A percentile compares a stretch with the other conserved stretches of the same genome.
These are phyloP conservation scores for Dunaliella primolecta DNA, from an alignment of 139 green algal species.

Conservation along the genomic window DNA sequence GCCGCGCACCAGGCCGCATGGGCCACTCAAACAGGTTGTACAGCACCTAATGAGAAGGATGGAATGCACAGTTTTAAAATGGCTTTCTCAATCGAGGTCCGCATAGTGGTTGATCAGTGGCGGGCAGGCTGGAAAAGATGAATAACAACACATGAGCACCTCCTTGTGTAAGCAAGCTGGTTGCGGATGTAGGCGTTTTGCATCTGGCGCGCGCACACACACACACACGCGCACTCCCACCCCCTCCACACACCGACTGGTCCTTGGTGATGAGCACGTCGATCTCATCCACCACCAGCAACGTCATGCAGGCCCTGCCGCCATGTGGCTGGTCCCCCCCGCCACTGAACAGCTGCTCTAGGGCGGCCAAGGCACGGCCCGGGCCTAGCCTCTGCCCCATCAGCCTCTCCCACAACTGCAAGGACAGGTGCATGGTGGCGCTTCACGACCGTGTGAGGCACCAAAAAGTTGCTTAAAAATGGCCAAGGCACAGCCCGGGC, in stretches of 20 bases:
- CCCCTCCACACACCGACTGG: no score
- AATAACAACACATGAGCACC: no score
- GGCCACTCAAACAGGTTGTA: constrained; percentile 99
- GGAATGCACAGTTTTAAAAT: constrained; percentile 3
- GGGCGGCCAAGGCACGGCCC: constrained; percentile 36
- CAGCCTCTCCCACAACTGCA: constrained; percentile 76
- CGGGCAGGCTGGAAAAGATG: no score
- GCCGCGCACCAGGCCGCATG: constrained; percentile 44
- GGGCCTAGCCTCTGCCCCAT: constrained; percentile 65
- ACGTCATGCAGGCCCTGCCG: constrained; percentile 30
- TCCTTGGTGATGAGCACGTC: constrained; percentile 91
- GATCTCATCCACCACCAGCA: constrained; percentile 94
- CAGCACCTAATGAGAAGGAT: constrained; percentile 64
- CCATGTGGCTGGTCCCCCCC: background rate
- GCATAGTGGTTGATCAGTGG: no score
- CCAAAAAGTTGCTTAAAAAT: constrained; percentile 73
- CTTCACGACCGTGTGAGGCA: no score
- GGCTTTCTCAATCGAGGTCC: no score
- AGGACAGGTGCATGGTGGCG: no score
- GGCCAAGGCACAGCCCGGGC: constrained; percentile 41
- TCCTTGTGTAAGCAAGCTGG: no score
- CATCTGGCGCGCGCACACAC: no score
- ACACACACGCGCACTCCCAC: no score
- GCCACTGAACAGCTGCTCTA: constrained; percentile 67
- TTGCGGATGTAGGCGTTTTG: no score